Conservation (phyloP, 2,329 filamentous ascomycete species). For the Phyllosticta citribraziliensis region DNA sequence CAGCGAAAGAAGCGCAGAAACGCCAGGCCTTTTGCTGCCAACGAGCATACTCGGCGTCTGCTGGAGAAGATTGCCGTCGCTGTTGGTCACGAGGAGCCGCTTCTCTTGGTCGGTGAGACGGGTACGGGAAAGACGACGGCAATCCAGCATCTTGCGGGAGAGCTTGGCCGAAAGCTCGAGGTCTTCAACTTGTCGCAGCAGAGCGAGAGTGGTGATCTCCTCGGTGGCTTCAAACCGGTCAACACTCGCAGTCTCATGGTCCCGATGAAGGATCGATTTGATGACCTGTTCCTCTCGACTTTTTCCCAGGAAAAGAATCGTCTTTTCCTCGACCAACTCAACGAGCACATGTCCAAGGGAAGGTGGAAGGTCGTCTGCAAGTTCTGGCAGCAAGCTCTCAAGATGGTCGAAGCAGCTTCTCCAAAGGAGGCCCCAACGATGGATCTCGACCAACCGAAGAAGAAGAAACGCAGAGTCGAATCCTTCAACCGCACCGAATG, state of each 20-base stretch:
- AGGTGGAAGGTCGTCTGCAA: constrained; percentile 83
- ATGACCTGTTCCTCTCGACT: constrained; percentile 75
- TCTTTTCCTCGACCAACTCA: constrained; percentile 65
- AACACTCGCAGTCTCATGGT: constrained; percentile 80
- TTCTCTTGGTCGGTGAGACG: constrained; percentile 94
- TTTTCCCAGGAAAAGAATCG: constrained; percentile 84
- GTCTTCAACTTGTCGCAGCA: constrained; percentile 97
- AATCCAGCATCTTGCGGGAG: constrained; percentile 80
- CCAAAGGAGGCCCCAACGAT: not conserved
- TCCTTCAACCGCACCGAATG: constrained; percentile 58
- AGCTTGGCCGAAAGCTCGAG: constrained; percentile 75
- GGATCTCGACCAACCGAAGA: constrained; percentile 29
- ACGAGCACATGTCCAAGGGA: constrained; percentile 67
- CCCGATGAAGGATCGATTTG: constrained; percentile 88
- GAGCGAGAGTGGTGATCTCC: constrained; percentile 88
- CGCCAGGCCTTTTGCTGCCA: constrained; percentile 60
- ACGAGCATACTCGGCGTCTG: constrained; percentile 70
- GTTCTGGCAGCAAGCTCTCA: constrained; percentile 79
- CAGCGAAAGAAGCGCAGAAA: constrained; percentile 4
- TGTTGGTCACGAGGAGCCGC: constrained; percentile 74
- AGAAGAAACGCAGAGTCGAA: constrained; percentile 62
- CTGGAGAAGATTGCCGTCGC: constrained; percentile 83
- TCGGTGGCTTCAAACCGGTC: constrained; percentile 94
- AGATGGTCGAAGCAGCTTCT: constrained; percentile 59
- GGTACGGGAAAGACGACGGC: constrained; percentile 97